These are phyloP conservation scores for Mycosphaerelloides madeirae DNA, from an alignment of 2,329 filamentous ascomycete genomes.

Conservation along the genomic window DNA sequence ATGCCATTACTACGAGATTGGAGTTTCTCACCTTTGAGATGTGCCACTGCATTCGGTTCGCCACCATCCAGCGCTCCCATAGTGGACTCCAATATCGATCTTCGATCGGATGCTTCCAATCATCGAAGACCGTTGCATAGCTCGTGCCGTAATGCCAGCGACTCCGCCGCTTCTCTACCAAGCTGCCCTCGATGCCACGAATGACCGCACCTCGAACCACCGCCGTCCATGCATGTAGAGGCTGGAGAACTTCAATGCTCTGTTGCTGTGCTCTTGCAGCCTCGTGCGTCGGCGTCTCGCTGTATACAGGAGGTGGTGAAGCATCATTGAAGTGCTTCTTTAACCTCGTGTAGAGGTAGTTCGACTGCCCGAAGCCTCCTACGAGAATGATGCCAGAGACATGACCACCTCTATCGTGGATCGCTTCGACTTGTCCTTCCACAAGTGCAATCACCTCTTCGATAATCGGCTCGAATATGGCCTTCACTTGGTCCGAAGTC, in stretches of 20 bases:
- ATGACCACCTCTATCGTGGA: slow-evolving; percentile 36
- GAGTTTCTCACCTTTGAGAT: slow-evolving; percentile 61
- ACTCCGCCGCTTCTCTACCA: slow-evolving; percentile 70
- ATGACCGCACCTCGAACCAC: slow-evolving; percentile 74
- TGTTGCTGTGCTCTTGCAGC: slow-evolving; percentile 40
- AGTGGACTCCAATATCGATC: slow-evolving; percentile 76
- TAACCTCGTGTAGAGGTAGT: slow-evolving; percentile 64
- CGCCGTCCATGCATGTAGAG: slow-evolving; percentile 75
- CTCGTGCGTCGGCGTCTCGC: slow-evolving; percentile 64
- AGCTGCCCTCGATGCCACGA: slow-evolving; percentile 69
- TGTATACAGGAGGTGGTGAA: slow-evolving; percentile 54
- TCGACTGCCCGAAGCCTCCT: slow-evolving; percentile 72
- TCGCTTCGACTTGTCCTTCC: slow-evolving; percentile 42
- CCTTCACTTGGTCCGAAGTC: slow-evolving; percentile 63
- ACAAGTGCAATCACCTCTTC: slow-evolving; percentile 56
- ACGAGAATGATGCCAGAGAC: slow-evolving; percentile 70
- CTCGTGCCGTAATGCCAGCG: slow-evolving; percentile 76
- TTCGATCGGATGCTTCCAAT: slow-evolving; percentile 64
- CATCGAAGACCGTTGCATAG: slow-evolving; percentile 71
- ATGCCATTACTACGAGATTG: not conserved
- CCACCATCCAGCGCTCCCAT: slow-evolving; percentile 80
- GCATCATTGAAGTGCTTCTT: slow-evolving; percentile 59
- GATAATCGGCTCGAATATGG: slow-evolving; percentile 64
- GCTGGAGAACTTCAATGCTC: slow-evolving; percentile 74
- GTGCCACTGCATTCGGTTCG: slow-evolving; percentile 80